Conservation (phyloP, 352 stramenopile species). For the Phytophthora pini region DNA sequence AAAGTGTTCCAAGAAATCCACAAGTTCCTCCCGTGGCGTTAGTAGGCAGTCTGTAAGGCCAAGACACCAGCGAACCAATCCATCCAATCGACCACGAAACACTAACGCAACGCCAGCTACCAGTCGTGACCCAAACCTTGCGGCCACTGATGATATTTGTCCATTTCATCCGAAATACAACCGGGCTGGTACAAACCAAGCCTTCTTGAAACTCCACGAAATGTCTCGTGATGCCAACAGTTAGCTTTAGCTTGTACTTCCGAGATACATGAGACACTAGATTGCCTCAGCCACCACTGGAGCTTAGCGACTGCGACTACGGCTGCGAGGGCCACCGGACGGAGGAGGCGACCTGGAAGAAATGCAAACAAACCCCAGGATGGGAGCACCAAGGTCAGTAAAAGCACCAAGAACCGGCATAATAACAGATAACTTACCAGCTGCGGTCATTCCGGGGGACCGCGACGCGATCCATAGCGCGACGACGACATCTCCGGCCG, state of each 20-base stretch:
- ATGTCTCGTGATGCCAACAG: slow-evolving; percentile 14
- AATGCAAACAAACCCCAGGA: background rate
- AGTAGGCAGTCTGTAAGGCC: slow-evolving; percentile 13
- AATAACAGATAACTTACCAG: slow-evolving; percentile 28
- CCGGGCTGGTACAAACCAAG: slow-evolving; percentile 22
- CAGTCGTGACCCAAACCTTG: slow-evolving; percentile 19
- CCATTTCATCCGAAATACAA: slow-evolving; percentile 38
- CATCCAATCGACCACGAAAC: slow-evolving; percentile 27
- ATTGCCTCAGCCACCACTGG: background rate
- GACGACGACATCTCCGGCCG: slow-evolving; percentile 34
- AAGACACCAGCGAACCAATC: slow-evolving; percentile 17
- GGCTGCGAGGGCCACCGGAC: slow-evolving; percentile 30
- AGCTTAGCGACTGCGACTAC: slow-evolving; percentile 40
- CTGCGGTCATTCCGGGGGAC: slow-evolving; percentile 33
- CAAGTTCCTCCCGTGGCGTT: slow-evolving; percentile 3
- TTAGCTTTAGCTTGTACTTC: slow-evolving; percentile 9
- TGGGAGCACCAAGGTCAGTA: slow-evolving; percentile 9
- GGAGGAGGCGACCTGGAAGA: slow-evolving; percentile 32
- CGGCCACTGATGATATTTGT: slow-evolving; percentile 27
- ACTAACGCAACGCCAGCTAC: slow-evolving; percentile 29
- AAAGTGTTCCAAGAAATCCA: slow-evolving; percentile 22
- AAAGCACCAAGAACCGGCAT: background rate
- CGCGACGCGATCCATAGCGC: slow-evolving; percentile 34
- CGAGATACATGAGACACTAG: slow-evolving; percentile 5
- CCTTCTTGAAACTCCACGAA: slow-evolving; percentile 21